Base-by-base conservation (phyloP, 805 yeast species). In the Ogataea polymorpha region DNA sequence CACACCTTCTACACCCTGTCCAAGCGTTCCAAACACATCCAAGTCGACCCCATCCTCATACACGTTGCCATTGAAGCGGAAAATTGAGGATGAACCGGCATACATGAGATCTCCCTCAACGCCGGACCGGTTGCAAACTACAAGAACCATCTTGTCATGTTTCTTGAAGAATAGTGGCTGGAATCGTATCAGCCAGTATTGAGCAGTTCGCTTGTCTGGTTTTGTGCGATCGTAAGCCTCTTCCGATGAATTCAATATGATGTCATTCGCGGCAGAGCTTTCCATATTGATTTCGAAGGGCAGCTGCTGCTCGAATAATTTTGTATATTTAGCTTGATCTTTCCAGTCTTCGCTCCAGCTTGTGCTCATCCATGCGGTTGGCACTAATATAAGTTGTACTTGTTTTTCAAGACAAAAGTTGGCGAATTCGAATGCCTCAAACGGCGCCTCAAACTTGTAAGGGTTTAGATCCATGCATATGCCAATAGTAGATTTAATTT, bases 401-500 rank as follows among this genome's bases (percentile, higher is more conserved):
- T 67, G 54, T 32, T 78, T 70, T 0, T 61, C 51, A 15, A 66
- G 56, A 44, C 85, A 79, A 38, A 70, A 68, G 21, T 62, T 58
- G 0, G 90, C 72, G 61, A 85, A 86, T 60, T 90, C 97, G 56
- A 75, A 87, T 18, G 68, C 71, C 26, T 72, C 68, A 62, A 87
- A 89, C 1, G 95, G 89, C 1, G 96, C 88, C 48, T 75, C 68
- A 59, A 90, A 90, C 57, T 85, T 72, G 59, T 86, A 84, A 0
- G 96, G 96, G 58, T 86, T 89, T 46, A 90, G 61, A 63, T 90
- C 98, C 97, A 90, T 90, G 59, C 98, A 90, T 5, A 90, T 88
- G 0, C 96, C 98, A 40, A 90, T 69, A 24, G 80, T 72, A 1
- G 83, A 66, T 25, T 59, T 71, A 6, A 75, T 50, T 4, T 16